Percentiles rank a stretch among this genome's conserved stretches.
These are phyloP conservation scores for Solanum rostratum DNA, from an alignment of 257 asterid species.

Conservation along the genomic window DNA sequence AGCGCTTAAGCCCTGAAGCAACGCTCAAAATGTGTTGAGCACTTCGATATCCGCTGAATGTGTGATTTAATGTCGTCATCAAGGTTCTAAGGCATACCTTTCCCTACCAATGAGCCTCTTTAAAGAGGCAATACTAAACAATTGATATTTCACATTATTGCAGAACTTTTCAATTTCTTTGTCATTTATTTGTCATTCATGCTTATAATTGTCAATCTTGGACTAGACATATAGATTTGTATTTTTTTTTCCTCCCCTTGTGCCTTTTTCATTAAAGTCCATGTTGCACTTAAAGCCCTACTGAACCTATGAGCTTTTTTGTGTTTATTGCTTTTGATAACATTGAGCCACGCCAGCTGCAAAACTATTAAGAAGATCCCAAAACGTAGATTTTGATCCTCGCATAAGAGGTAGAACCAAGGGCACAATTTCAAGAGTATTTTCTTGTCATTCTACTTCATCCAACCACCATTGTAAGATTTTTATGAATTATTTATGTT, in stretches of 20 bases:
- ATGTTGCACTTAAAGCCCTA: not conserved
- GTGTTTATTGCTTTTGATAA: not conserved
- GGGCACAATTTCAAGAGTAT: not conserved
- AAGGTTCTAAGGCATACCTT: not conserved
- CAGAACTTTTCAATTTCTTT: not conserved
- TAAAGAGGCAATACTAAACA: not conserved
- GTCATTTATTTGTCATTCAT: not conserved
- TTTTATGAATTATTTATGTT: not conserved
- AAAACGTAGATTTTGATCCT: not conserved
- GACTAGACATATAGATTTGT: not conserved
- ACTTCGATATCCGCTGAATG: not conserved
- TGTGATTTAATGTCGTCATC: not conserved
- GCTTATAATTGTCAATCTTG: not conserved
- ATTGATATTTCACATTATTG: not conserved
- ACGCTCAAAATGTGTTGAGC: not conserved
- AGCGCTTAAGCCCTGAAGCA: not conserved
- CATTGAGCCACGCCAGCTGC: not conserved
- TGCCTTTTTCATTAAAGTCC: not conserved
- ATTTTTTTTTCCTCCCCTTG: not conserved
- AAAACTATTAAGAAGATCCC: not conserved
- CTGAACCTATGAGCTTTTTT: not conserved
- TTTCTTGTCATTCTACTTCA: not conserved
- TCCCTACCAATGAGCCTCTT: not conserved
- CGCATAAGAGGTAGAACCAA: not conserved
- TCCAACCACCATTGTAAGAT: not conserved